These are phyloP conservation scores for Neurospora sp. DNA, from an alignment of 495 filamentous ascomycete species.

Conservation along the genomic window DNA sequence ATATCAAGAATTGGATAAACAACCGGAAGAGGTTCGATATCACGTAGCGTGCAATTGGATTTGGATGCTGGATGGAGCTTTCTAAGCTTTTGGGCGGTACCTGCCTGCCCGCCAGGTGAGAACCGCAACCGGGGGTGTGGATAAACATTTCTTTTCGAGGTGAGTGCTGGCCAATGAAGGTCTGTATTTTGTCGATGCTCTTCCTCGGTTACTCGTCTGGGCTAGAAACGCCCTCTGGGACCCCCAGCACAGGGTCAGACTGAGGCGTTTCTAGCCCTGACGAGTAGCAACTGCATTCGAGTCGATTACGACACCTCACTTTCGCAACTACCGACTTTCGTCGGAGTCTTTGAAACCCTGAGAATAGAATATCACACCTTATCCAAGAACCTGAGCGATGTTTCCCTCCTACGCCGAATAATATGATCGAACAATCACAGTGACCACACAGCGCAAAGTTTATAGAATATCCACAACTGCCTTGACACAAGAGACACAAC, in stretches of 20 bases:
- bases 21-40: neutral
- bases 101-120: neutral
- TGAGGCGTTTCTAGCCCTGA: too few relatives aligned
- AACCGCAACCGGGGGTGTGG: neutral
- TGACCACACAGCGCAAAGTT: neutral
- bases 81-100: slow-evolving; percentile 1
- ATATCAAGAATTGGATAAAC: neutral
- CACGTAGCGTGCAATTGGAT: neutral
- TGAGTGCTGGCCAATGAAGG: slow-evolving; percentile 12
- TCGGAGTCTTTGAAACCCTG: neutral
- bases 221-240: too few relatives aligned
- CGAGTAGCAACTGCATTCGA: neutral
- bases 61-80: neutral
- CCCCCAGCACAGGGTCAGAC: too few relatives aligned
- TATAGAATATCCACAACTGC: neutral
- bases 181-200: neutral
- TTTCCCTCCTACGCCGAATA: neutral
- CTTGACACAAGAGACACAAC: neutral
- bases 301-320: neutral
- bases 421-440: neutral
- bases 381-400: neutral
- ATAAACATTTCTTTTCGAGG: slow-evolving; percentile 2
- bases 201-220: too few relatives aligned
- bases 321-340: neutral
- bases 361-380: neutral